Base-by-base conservation (phyloP, 2,329 filamentous ascomycete species). In the Colletotrichum camelliae region DNA sequence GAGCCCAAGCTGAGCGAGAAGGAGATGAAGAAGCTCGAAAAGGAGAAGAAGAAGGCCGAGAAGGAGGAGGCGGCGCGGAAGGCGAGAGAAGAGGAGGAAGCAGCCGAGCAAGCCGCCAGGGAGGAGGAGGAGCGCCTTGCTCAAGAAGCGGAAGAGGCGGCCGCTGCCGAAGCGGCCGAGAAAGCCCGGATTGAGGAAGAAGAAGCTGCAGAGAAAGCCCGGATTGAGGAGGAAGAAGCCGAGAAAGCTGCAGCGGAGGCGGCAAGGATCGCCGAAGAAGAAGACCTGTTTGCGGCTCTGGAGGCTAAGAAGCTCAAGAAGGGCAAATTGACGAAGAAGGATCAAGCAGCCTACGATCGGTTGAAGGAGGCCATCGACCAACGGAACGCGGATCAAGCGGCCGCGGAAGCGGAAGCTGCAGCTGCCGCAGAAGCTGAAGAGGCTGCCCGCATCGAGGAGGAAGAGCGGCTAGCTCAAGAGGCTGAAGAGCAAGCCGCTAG, bases 221-320 rank as follows among this genome's bases (percentile, higher is more conserved):
- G 74, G 3, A 58, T 79, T 3, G 77, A 78, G 52, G 35, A 75
- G 33, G 75, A 78, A 16, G 81, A 81, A 21, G 80, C 81, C 24
- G 82, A 82, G 60, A 80, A 78, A 60, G 78, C 80, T 18, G 80
- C 83, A 78, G 80, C 83, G 78, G 75, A 83, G 78, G 81, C 79
- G 65, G 80, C 81, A 55, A 79, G 78, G 31, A 79, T 80, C 43
- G 81, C 74, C 8, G 74, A 79, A 15, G 76, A 86, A 66, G 84
- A 87, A 74, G 80, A 81, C 13, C 85, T 88, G 73, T 81, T 88
- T 15, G 84, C 81, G 16, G 79, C 81, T 5, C 81, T 89, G 6
- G 87, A 86, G 58, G 83, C 84, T 29, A 91, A 90, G 79, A 90
- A 89, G 78, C 84, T 84, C 2, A 88, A 87, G 78, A 91, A 88